Conservation (phyloP, 2,329 filamentous ascomycete species). For the Fusarium nematophilum region DNA sequence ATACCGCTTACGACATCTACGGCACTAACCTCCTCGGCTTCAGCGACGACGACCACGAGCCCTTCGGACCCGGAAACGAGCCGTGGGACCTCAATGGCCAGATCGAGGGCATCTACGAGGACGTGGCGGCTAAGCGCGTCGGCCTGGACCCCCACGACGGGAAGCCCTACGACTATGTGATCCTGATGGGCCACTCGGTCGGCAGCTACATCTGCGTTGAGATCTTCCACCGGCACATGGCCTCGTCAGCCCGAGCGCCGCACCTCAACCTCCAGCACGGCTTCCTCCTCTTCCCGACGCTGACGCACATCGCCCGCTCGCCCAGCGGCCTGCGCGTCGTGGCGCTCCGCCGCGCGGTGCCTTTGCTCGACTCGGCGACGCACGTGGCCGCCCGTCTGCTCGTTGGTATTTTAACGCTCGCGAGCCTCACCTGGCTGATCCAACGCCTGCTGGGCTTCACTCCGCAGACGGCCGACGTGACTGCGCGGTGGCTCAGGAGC, state of each 20-base stretch:
- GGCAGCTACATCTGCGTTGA: slow-evolving; percentile 79
- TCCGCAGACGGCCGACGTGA: slow-evolving; percentile 59
- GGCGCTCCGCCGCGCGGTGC: slow-evolving; percentile 53
- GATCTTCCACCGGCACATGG: slow-evolving; percentile 68
- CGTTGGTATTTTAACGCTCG: slow-evolving; percentile 55
- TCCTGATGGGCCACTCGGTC: slow-evolving; percentile 80
- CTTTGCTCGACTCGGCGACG: slow-evolving; percentile 55
- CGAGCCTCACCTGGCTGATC: slow-evolving; percentile 57
- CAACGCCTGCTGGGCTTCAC: slow-evolving; percentile 60
- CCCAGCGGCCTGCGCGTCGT: slow-evolving; percentile 63
- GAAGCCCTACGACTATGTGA: slow-evolving; percentile 65
- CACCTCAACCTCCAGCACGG: slow-evolving; percentile 60
- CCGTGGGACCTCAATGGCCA: slow-evolving; percentile 66
- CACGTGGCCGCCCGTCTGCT: slow-evolving; percentile 56
- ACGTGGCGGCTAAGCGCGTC: slow-evolving; percentile 49
- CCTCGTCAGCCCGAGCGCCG: slow-evolving; percentile 48
- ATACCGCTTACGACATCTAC: slow-evolving; percentile 63
- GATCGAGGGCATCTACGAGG: slow-evolving; percentile 57
- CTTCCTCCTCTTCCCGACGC: slow-evolving; percentile 78
- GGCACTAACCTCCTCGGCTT: slow-evolving; percentile 71
- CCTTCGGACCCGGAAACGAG: slow-evolving; percentile 54
- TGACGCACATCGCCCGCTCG: slow-evolving; percentile 76
- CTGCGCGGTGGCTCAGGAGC: slow-evolving; percentile 65
- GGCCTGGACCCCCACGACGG: slow-evolving; percentile 45
- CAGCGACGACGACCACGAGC: slow-evolving; percentile 62